Percentiles rank a stretch among this genome's conserved stretches.
Evolutionary conservation across 2,329 filamentous ascomycete genomes (phyloP).

Genomic region (Pseudogymnoascus sp.): DNA sequence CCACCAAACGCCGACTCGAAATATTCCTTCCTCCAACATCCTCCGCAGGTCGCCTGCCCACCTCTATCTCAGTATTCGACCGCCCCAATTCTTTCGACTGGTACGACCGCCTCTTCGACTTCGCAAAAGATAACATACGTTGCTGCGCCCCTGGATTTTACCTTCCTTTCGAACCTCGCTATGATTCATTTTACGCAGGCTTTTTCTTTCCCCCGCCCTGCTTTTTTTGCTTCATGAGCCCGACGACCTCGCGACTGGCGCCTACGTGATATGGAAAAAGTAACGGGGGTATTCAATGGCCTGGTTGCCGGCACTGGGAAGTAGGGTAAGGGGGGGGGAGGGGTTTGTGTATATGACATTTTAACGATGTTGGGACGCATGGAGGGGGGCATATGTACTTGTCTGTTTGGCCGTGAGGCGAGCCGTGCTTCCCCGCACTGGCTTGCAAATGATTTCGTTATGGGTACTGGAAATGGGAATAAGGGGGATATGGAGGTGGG

Average conservation of each 20-base stretch:
- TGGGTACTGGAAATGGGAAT: not conserved
- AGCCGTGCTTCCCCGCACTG: not conserved
- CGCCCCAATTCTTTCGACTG: not conserved
- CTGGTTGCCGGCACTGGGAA: not conserved
- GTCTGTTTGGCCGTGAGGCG: not conserved
- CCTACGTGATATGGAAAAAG: not conserved
- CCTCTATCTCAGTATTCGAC: not conserved
- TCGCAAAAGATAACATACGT: conserved; percentile 10
- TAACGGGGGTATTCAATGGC: not conserved
- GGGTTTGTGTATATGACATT: conserved; percentile 1
- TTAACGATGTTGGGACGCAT: not conserved
- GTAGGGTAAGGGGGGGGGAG: not conserved
- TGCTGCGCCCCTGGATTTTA: not conserved
- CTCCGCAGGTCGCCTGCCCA: not conserved
- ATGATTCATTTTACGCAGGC: not conserved
- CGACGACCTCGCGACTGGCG: not conserved
- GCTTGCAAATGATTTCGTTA: not conserved
- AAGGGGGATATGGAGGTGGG: not conserved
- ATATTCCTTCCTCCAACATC: not conserved
- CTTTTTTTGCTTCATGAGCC: not conserved
- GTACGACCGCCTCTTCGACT: conserved; percentile 13
- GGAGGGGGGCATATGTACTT: not conserved
- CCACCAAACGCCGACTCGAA: not conserved
- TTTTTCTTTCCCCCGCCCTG: not conserved
- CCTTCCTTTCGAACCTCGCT: not conserved